phyloP scores from a whole-genome alignment of 73 alveolate genomes.

The Uronychia setigera region DNA sequence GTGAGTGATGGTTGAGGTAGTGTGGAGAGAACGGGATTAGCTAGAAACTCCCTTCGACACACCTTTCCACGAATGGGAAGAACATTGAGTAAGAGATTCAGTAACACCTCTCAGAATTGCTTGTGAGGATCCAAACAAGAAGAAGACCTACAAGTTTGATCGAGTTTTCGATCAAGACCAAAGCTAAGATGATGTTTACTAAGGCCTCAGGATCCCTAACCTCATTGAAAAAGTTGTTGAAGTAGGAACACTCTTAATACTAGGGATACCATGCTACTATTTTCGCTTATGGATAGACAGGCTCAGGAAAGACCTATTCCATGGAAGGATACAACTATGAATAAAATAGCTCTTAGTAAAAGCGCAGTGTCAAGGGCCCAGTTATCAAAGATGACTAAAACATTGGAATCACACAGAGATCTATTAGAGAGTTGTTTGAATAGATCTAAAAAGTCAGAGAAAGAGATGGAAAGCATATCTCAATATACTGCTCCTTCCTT shows the following conservation, averaged over 20 bases:
- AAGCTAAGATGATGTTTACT: constrained; percentile 19
- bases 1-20: no score
- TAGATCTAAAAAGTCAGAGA: not conserved
- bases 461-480: constrained; percentile 38
- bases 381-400: not conserved
- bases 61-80: no score
- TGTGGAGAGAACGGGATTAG: no score
- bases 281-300: constrained; percentile 61
- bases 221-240: constrained; percentile 46
- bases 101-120: no score
- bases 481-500: constrained; percentile 54
- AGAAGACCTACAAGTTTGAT: constrained; percentile 36
- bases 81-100: no score
- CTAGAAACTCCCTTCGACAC: no score
- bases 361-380: not conserved
- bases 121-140: no score
- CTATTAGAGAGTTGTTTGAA: not conserved
- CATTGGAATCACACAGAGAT: not conserved
- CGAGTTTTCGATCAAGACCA: constrained; percentile 26
- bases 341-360: not conserved
- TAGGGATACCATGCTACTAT: constrained; percentile 55
- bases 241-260: not conserved
- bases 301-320: constrained; percentile 53
- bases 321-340: constrained; percentile 16
- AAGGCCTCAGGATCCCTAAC: constrained; percentile 27